Percentiles rank a stretch among this genome's conserved stretches.
Evolutionary conservation across 352 stramenopile genomes (phyloP).

Genomic region (Pythium monospermum): DNA sequence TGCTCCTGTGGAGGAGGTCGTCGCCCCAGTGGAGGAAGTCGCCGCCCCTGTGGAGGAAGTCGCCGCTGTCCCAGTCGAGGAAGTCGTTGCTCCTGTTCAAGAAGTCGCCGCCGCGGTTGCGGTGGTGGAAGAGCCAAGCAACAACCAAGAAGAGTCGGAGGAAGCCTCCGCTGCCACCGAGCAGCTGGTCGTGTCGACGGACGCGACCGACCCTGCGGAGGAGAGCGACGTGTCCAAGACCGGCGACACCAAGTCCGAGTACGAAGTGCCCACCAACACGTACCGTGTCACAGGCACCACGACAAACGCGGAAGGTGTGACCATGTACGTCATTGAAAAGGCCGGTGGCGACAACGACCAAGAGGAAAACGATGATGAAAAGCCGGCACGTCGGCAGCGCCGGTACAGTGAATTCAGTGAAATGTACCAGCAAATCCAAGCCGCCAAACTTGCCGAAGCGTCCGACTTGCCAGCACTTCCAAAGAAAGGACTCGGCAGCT

Average conservation of each 20-base stretch:
- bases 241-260: slow-evolving; percentile 7
- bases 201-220: slow-evolving; percentile 1
- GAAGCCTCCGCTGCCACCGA: background rate
- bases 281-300: slow-evolving; percentile 43
- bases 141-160: background rate
- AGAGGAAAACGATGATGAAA: slow-evolving; percentile 13
- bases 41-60: background rate
- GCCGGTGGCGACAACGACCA: slow-evolving; percentile 17
- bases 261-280: slow-evolving; percentile 7
- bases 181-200: no score
- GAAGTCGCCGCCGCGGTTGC: background rate
- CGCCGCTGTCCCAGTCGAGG: slow-evolving; percentile 1
- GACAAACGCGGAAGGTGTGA: slow-evolving; percentile 37
- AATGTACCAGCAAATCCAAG: slow-evolving; percentile 41
- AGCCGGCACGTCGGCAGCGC: slow-evolving; percentile 23
- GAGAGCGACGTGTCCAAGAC: slow-evolving; percentile 9
- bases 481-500: slow-evolving; percentile 31
- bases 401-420: slow-evolving; percentile 56
- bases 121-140: background rate
- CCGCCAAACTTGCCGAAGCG: slow-evolving; percentile 24
- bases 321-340: slow-evolving; percentile 54
- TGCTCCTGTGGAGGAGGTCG: background rate
- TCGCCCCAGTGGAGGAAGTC: slow-evolving; percentile 6
- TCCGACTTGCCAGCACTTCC: slow-evolving; percentile 34
- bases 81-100: background rate